A percentile compares a stretch with the other conserved stretches of the same genome.
These are phyloP conservation scores for Xylaria grammica DNA, from an alignment of 495 filamentous ascomycete species.

Conservation along the genomic window DNA sequence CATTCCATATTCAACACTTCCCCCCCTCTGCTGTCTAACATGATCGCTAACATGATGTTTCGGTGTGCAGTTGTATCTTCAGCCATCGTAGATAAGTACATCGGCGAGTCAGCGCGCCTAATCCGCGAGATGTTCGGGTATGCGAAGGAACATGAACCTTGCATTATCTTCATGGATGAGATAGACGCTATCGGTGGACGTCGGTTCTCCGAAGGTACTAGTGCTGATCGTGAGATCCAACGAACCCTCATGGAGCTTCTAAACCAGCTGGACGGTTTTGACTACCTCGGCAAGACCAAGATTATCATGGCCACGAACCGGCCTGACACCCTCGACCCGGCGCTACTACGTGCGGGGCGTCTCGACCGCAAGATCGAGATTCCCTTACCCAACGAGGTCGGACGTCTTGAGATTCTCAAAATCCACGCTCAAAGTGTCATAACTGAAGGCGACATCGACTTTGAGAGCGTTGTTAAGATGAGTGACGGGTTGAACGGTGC, in stretches of 20 bases:
- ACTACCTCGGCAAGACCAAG: constrained; percentile 99
- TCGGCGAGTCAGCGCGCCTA: constrained; percentile 94
- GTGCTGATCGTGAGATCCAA: constrained; percentile 98
- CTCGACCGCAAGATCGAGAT: constrained; percentile 99
- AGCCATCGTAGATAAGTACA: constrained; percentile 99
- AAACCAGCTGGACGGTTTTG: constrained; percentile 98
- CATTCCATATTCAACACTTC: constrained; percentile 9
- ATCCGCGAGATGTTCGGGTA: constrained; percentile 99
- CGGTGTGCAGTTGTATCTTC: constrained; percentile 83
- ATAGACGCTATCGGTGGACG: constrained; percentile 99
- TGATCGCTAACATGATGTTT: constrained; percentile 22
- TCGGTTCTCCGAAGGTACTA: constrained; percentile 97
- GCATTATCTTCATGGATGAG: constrained; percentile 99
- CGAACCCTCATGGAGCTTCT: constrained; percentile 98
- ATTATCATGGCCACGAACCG: constrained; percentile 99
- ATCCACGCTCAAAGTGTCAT: constrained; percentile 89
- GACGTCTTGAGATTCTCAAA: constrained; percentile 96
- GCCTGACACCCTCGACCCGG: constrained; percentile 96
- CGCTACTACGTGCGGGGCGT: constrained; percentile 89
- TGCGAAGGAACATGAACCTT: constrained; percentile 98
- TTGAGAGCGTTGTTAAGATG: constrained; percentile 99
- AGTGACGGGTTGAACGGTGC: constrained; percentile 97
- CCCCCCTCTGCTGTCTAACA: background rate
- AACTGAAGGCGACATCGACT: constrained; percentile 95
- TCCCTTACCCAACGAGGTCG: constrained; percentile 97